These are phyloP conservation scores for Trametes cubensis DNA, from an alignment of 768 basidiomycete species.

Conservation along the genomic window DNA sequence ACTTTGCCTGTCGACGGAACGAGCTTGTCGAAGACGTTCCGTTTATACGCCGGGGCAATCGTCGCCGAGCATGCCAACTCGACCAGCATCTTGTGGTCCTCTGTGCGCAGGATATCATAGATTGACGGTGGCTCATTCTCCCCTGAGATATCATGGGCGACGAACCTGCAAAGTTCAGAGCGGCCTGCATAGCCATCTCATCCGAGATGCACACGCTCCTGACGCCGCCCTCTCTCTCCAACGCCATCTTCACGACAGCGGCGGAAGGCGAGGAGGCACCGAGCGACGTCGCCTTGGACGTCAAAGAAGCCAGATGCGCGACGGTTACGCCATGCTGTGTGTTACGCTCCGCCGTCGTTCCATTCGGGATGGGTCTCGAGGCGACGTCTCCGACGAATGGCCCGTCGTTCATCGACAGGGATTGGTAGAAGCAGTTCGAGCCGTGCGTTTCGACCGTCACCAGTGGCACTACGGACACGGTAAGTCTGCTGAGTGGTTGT, in stretches of 20 bases:
- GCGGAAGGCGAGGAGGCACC: constrained; percentile 70
- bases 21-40: constrained; percentile 53
- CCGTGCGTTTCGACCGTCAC: constrained; percentile 72
- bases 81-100: constrained; percentile 74
- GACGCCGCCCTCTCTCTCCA: constrained; percentile 59
- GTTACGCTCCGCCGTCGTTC: constrained; percentile 45
- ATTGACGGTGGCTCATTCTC: too few species aligned
- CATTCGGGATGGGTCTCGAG: constrained; percentile 37
- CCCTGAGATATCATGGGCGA: too few species aligned
- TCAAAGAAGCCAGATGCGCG: constrained; percentile 59
- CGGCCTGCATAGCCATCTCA: constrained; percentile 66
- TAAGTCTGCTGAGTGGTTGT: background rate
- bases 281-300: constrained; percentile 69
- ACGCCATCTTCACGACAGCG: constrained; percentile 63
- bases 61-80: constrained; percentile 78
- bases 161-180: constrained; percentile 61
- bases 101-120: constrained; percentile 41
- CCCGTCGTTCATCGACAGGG: constrained; percentile 56
- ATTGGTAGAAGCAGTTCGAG: constrained; percentile 73
- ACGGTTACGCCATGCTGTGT: constrained; percentile 50
- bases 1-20: constrained; percentile 39
- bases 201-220: constrained; percentile 66
- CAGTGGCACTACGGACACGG: constrained; percentile 52
- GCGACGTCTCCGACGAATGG: constrained; percentile 42
- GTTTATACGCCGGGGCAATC: constrained; percentile 65